Percentiles rank a stretch among this genome's conserved stretches.
These are phyloP conservation scores for Amauroascus niger DNA, from an alignment of 2,329 filamentous ascomycete species.

Conservation along the genomic window DNA sequence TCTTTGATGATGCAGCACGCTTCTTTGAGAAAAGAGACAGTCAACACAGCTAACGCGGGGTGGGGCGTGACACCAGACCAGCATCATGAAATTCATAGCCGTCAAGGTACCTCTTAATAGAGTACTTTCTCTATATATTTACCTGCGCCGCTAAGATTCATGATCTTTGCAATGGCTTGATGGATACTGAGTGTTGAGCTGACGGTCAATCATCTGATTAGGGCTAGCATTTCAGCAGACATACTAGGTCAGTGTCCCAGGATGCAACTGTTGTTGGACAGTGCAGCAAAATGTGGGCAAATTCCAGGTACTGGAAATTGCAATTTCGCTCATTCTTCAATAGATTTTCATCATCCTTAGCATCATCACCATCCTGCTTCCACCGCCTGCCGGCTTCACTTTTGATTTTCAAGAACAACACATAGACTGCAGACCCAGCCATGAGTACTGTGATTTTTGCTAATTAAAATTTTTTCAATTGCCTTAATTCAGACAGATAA, in stretches of 20 bases:
- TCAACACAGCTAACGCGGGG: no score
- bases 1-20: slow-evolving; percentile 5
- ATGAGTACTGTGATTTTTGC: no score
- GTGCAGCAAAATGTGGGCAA: slow-evolving; percentile 8
- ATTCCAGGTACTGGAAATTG: slow-evolving; percentile 5
- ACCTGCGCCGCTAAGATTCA: slow-evolving; percentile 20
- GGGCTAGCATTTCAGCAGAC: slow-evolving; percentile 20
- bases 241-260: slow-evolving; percentile 17
- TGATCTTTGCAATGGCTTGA: slow-evolving; percentile 23
- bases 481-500: no score
- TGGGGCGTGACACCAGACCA: no score
- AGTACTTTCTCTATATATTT: not conserved
- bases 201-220: slow-evolving; percentile 26
- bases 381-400: slow-evolving; percentile 10
- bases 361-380: not conserved
- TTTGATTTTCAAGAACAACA: slow-evolving; percentile 8
- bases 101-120: no score
- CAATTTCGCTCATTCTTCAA: not conserved
- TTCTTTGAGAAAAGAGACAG: slow-evolving; percentile 3
- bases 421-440: slow-evolving; percentile 17
- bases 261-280: slow-evolving; percentile 17
- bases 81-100: no score
- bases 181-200: slow-evolving; percentile 22
- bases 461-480: no score
- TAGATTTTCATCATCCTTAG: slow-evolving; percentile 5